A percentile compares a stretch with the other conserved stretches of the same genome.
Evolutionary conservation across 139 green algal species (phyloP).

Genomic region (Spirogloea muscicola): DNA sequence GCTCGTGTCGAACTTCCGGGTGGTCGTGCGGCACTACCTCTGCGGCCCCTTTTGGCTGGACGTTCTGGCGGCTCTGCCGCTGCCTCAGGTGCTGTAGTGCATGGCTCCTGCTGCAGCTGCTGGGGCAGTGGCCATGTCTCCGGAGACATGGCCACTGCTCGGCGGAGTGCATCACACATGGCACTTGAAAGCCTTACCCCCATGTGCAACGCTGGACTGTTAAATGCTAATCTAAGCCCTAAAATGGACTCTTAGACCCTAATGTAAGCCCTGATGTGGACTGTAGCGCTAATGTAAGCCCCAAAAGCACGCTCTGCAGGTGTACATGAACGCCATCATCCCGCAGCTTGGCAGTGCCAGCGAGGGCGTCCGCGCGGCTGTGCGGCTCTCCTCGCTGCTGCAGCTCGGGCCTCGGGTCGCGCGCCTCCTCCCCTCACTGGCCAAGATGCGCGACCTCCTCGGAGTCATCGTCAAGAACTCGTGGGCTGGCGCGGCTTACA

Average conservation of each 20-base stretch:
- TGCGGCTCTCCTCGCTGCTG: conserved; percentile 25
- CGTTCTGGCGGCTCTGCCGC: conserved; percentile 10
- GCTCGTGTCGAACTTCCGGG: background rate
- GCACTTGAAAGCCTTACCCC: too few species aligned
- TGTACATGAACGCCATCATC: background rate
- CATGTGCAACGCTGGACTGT: too few species aligned
- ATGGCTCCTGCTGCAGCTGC: too few species aligned
- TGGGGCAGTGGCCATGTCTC: too few species aligned
- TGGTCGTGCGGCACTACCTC: conserved; percentile 19
- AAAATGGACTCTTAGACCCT: too few species aligned
- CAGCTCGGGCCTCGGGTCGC: conserved; percentile 37
- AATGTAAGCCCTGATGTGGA: too few species aligned
- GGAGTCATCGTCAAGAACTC: conserved; percentile 20
- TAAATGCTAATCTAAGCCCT: too few species aligned
- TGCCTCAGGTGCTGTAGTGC: conserved; percentile 17
- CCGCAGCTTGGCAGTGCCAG: background rate
- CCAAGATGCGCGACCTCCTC: background rate
- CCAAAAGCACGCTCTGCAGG: too few species aligned
- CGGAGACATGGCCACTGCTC: too few species aligned
- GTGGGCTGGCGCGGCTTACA: conserved; percentile 30
- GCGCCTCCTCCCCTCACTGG: conserved; percentile 22
- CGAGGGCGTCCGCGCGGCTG: background rate
- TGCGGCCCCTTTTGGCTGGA: conserved; percentile 5
- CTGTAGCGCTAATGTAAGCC: too few species aligned
- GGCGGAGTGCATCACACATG: too few species aligned